phyloP scores from a whole-genome alignment of 345 rosid genomes.

The Erodium maritimum region DNA sequence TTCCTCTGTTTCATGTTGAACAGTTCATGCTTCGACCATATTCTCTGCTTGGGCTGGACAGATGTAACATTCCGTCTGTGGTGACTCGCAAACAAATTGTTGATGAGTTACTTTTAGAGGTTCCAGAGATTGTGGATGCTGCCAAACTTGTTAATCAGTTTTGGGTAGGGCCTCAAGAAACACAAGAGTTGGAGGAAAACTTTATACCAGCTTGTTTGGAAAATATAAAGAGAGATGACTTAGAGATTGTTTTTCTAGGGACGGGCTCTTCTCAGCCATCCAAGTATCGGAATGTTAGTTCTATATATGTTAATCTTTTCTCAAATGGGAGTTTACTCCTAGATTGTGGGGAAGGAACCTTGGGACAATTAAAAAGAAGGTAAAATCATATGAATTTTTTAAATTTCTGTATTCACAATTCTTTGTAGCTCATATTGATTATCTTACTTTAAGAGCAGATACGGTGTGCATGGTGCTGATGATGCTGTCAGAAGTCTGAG shows the following conservation, averaged over 20 bases:
- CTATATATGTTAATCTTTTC: constrained; percentile 63
- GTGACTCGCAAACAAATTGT: constrained; percentile 34
- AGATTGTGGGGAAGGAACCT: constrained; percentile 95
- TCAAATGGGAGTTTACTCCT: constrained; percentile 68
- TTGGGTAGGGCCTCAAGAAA: constrained; percentile 32
- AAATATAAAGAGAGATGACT: constrained; percentile 59
- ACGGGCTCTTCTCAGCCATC: constrained; percentile 99
- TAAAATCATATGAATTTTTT: constrained; percentile 9
- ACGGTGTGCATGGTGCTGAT: constrained; percentile 71
- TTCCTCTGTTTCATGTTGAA: neutral
- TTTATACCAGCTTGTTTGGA: constrained; percentile 61
- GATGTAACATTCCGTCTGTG: constrained; percentile 45
- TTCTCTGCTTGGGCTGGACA: constrained; percentile 65
- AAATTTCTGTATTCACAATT: neutral
- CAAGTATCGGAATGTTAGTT: constrained; percentile 78
- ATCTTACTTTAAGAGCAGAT: constrained; percentile 24
- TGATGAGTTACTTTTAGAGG: constrained; percentile 51
- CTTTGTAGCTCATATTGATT: neutral
- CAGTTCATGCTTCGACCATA: constrained; percentile 92
- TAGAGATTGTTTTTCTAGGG: constrained; percentile 87
- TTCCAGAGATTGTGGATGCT: constrained; percentile 63
- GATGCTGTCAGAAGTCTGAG: constrained; percentile 47
- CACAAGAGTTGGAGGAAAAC: constrained; percentile 31
- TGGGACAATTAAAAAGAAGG: constrained; percentile 93
- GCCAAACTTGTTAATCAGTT: constrained; percentile 40